Evolutionary conservation across 805 yeast genomes (phyloP).

Genomic region (Wickerhamomyces kurtzmanii): DNA sequence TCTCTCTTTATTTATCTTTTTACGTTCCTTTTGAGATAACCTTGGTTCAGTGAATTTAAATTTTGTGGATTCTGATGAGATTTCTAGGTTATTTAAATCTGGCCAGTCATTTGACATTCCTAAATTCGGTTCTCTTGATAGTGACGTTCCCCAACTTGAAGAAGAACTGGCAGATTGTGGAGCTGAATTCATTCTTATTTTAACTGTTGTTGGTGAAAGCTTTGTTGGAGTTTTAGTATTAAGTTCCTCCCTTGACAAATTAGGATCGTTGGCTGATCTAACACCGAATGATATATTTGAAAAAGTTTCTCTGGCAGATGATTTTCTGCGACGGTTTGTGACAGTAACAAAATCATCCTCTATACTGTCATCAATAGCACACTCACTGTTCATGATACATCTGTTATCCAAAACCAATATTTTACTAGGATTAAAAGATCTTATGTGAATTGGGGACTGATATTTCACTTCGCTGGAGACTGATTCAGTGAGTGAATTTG

Average conservation of each 20-base stretch:
- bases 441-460: constrained; percentile 1
- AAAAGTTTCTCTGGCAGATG: constrained; percentile 13
- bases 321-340: constrained; percentile 19
- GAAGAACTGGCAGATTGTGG: constrained; percentile 1
- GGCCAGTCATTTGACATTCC: constrained; percentile 3
- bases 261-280: constrained; percentile 1
- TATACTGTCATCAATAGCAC: constrained; percentile 18
- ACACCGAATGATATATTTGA: neutral
- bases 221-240: too few species aligned
- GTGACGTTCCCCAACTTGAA: neutral
- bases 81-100: constrained; percentile 2
- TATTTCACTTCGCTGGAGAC: neutral
- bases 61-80: constrained; percentile 6
- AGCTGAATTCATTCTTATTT: too few species aligned
- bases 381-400: constrained; percentile 5
- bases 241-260: neutral
- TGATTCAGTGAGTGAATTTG: constrained; percentile 1
- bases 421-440: constrained; percentile 4
- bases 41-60: constrained; percentile 4
- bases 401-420: constrained; percentile 3
- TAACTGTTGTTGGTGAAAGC: too few species aligned
- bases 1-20: constrained; percentile 25
- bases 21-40: constrained; percentile 53
- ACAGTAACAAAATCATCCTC: constrained; percentile 25
- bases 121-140: neutral